Base-by-base conservation (phyloP, 352 stramenopile genomes). In the Thalassiosira livingstoniorum region DNA sequence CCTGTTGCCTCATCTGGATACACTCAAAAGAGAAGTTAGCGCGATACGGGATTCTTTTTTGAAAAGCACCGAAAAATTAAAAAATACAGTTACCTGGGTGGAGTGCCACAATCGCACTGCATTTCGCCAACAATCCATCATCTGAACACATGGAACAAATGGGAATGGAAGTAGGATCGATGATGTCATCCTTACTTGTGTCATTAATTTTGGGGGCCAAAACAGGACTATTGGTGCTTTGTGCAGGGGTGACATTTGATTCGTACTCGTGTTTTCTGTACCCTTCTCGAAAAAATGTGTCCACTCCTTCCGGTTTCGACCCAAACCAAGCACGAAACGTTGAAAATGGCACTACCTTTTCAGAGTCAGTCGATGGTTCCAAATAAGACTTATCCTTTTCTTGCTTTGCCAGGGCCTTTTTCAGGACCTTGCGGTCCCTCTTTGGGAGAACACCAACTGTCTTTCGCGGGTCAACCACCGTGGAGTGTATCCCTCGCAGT, bases 271-370 rank as follows among this genome's bases (percentile, higher is more conserved):
- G 25, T 51, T 62, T 32, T 1, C 10, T 60, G n/a, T 25, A 54
- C 15, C 78, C 78, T 55, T 86, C 78, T 34, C 89, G 69, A 81
- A 86, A 91, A 31, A 74, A 80, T 35, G 39, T 66, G 61, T 93
- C 89, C n/a, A 92, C 78, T 27, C 86, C 89, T 10, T 74, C 29
- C 21, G 86, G 85, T 37, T 55, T 70, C 3, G 65, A 57, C 68
- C 78, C 89, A 88, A 94, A 94, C 89, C 89, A 94, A 7, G 85
- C 89, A 62, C 86, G 77, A 54, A 83, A 75, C 4, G 78, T 70
- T 51, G 82, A 53, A 75, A 87, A 94, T 13, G 79, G 63, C n/a
- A 84, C 58, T 65, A 85, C 68, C 4, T 80, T 78, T 27, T 83
- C 61, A 39, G 81, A 79, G 4, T 29, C 27, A n/a, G 39, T 47